phyloP scores from a whole-genome alignment of 768 basidiomycete species.

The Fomitopsis pulvina region DNA sequence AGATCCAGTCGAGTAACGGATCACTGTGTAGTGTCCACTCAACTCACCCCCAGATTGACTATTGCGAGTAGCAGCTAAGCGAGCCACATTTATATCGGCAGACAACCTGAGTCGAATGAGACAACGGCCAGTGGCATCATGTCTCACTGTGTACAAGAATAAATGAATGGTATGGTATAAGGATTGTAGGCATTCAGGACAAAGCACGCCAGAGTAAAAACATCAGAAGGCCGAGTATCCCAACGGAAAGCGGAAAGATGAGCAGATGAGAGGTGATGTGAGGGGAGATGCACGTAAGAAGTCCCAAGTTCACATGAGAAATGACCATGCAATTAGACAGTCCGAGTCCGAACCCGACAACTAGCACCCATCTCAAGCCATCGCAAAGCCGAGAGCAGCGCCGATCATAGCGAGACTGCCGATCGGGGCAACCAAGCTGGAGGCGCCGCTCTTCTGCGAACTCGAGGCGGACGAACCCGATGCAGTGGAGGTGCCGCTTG shows the following conservation, averaged over 20 bases:
- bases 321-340: background rate
- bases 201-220: background rate
- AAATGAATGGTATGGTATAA: background rate
- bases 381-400: constrained; percentile 13
- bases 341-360: background rate
- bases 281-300: background rate
- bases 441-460: constrained; percentile 13
- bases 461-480: constrained; percentile 18
- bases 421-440: constrained; percentile 9
- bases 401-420: constrained; percentile 14
- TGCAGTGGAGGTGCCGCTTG: constrained; percentile 19
- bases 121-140: no score
- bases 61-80: no score
- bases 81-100: no score
- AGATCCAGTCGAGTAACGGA: no score
- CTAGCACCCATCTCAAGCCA: background rate
- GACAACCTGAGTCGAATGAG: no score
- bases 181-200: background rate
- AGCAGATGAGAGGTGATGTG: no score
- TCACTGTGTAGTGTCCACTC: no score
- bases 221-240: background rate
- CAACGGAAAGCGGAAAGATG: no score
- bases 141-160: no score
- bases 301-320: background rate
- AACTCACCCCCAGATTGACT: no score